Evolutionary conservation across 805 yeast species (phyloP), one percentile per base, ranked within the genome.

Genomic region (Candida endomychidarum): DNA sequence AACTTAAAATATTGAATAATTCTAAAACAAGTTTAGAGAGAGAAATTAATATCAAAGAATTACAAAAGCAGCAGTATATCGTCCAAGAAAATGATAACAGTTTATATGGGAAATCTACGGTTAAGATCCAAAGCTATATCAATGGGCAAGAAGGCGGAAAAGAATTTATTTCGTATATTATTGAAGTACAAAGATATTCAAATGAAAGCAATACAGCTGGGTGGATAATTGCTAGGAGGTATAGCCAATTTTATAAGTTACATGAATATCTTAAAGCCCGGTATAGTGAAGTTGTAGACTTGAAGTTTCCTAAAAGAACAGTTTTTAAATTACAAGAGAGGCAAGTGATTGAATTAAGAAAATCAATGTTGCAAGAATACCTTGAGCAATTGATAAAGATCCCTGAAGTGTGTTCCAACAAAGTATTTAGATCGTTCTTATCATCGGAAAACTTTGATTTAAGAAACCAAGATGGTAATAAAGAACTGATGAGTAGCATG

Each of bases 211-310:
- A 73, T 4, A 67, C 77, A 2, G 87, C 90, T 0, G 84, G 87
- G 0, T 91, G 97, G 97, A 79, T 86, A 38, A 85, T 89, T n/a
- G 91, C 96, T 0, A 66, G 96, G 49, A 68, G 98, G 42, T 90
- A 81, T 54, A 86, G 86, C 50, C 96, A 91, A 54, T 90, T 90
- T 58, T 80, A 72, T 60, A 77, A 74, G 46, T 65, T 90, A 23
- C 80, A 90, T 54, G 78, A 77, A 45, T 80, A 84, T 46, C 61
- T 90, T 49, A 77, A 72, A 41, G 57, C 59, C 2, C 66, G 61
- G 31, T 82, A 80, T 49, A 73, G 80, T 0, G 66, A 61, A 33
- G 80, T 83, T 2, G 60, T 66, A 5, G 57, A 56, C 2, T 50
- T 83, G 11, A 73, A 67, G 34, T 76, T 78, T 60, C 82, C 89